Evolutionary conservation across 495 filamentous ascomycete species (phyloP).

Genomic region (Chaetomidium leptoderma): DNA sequence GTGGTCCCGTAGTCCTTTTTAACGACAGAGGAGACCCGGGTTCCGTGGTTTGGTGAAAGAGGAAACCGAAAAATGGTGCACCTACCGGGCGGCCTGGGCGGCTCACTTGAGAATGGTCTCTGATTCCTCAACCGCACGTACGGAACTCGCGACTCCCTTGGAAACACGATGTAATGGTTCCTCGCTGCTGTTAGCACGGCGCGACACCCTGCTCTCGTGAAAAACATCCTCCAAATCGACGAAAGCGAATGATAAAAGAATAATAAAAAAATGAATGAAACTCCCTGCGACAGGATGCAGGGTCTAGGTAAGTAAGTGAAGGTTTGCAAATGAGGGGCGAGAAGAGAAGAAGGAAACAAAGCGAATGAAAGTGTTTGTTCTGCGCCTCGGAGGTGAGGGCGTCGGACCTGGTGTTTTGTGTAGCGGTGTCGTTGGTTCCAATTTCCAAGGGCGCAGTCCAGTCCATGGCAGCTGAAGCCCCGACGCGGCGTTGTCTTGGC

Average conservation of each 20-base stretch:
- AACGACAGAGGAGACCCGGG: too few relatives aligned
- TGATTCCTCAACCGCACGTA: too few relatives aligned
- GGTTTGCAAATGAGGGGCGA: not conserved
- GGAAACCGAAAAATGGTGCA: not conserved
- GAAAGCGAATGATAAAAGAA: not conserved
- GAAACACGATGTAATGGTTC: not conserved
- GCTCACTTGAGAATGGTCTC: not conserved
- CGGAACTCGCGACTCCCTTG: not conserved
- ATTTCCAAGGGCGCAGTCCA: not conserved
- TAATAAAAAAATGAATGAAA: not conserved
- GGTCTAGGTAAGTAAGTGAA: conserved; percentile 2
- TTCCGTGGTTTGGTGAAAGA: not conserved
- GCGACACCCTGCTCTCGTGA: not conserved
- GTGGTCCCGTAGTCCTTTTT: too few relatives aligned
- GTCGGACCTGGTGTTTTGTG: conserved; percentile 3
- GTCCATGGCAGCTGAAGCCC: not conserved
- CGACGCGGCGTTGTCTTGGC: not conserved
- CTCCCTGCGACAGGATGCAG: not conserved
- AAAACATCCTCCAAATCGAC: conserved; percentile 3
- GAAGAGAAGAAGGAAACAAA: conserved; percentile 3
- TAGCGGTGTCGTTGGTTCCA: conserved; percentile 14
- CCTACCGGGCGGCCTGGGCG: not conserved
- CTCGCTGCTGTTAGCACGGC: not conserved
- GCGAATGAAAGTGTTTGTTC: not conserved
- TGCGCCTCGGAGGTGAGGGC: not conserved